Evolutionary conservation across 495 filamentous ascomycete species (phyloP).

Genomic region (Penicillium parvum): DNA sequence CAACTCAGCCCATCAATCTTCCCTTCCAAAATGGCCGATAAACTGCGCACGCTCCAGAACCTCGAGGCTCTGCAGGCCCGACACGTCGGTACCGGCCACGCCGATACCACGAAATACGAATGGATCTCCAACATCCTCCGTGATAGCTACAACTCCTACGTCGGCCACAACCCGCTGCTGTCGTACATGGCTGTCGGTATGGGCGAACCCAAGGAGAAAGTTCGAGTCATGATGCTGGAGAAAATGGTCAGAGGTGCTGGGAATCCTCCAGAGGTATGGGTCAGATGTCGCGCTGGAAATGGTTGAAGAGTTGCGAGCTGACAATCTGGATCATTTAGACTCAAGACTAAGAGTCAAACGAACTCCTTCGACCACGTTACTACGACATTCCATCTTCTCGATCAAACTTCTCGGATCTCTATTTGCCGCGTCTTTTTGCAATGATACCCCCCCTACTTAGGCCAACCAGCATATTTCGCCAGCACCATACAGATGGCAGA

Average conservation of each 20-base stretch:
- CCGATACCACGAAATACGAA: conserved; percentile 94
- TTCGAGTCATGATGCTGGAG: conserved; percentile 73
- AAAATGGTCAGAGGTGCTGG: conserved; percentile 92
- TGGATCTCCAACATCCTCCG: conserved; percentile 90
- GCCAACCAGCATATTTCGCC: background rate
- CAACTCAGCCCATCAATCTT: background rate
- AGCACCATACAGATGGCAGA: no score
- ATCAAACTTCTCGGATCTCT: no score
- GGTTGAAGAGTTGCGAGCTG: conserved; percentile 1
- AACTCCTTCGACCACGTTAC: no score
- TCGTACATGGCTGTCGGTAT: conserved; percentile 87
- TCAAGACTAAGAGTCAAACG: conserved; percentile 13
- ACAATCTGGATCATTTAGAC: conserved; percentile 15
- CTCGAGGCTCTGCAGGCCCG: conserved; percentile 93
- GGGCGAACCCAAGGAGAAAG: conserved; percentile 77
- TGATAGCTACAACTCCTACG: conserved; percentile 75
- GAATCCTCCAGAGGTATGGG: conserved; percentile 64
- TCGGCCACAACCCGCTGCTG: conserved; percentile 85
- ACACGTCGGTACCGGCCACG: conserved; percentile 95
- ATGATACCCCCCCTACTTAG: conserved; percentile 1
- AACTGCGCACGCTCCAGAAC: conserved; percentile 94
- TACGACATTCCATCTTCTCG: background rate
- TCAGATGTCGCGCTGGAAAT: background rate
- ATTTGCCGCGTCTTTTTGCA: background rate
- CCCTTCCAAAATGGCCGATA: conserved; percentile 68